Percentiles rank a stretch among this genome's conserved stretches.
Evolutionary conservation across 192 early-diverging fungal genomes (phyloP).

Genomic region (Coemansia sp.): DNA sequence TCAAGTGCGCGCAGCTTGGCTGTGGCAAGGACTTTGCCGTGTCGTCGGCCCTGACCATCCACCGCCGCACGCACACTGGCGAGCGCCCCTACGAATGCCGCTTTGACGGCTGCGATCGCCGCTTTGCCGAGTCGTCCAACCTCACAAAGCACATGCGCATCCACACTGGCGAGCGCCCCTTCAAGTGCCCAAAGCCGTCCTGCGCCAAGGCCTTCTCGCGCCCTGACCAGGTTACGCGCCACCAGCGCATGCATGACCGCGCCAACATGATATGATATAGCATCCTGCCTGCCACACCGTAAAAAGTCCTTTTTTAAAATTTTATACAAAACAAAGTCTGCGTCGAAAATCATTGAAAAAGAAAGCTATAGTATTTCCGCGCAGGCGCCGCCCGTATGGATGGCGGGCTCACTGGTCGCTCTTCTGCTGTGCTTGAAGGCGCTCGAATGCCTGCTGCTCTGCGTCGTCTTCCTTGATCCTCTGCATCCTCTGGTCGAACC

Average conservation of each 20-base stretch:
- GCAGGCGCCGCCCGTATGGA: too few species aligned
- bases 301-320: not conserved
- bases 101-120: slow-evolving; percentile 37
- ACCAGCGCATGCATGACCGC: slow-evolving; percentile 52
- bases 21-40: slow-evolving; percentile 69
- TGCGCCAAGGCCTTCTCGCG: slow-evolving; percentile 73
- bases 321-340: not conserved
- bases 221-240: slow-evolving; percentile 67
- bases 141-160: slow-evolving; percentile 72
- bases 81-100: slow-evolving; percentile 69
- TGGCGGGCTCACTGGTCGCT: not conserved
- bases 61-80: slow-evolving; percentile 66
- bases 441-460: slow-evolving; percentile 37
- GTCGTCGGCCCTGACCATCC: slow-evolving; percentile 67
- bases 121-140: slow-evolving; percentile 58
- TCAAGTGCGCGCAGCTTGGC: slow-evolving; percentile 60
- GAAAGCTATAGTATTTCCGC: too few species aligned
- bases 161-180: slow-evolving; percentile 75
- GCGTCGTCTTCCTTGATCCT: slow-evolving; percentile 31
- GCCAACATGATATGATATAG: not conserved
- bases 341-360: too few species aligned
- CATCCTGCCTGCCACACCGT: too few species aligned
- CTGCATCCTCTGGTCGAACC: slow-evolving; percentile 23
- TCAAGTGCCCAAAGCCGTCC: slow-evolving; percentile 60
- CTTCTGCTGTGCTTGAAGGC: slow-evolving; percentile 5